These are phyloP conservation scores for Carex pumila DNA, from an alignment of 176 grass and related monocot genomes.

Conservation along the genomic window DNA sequence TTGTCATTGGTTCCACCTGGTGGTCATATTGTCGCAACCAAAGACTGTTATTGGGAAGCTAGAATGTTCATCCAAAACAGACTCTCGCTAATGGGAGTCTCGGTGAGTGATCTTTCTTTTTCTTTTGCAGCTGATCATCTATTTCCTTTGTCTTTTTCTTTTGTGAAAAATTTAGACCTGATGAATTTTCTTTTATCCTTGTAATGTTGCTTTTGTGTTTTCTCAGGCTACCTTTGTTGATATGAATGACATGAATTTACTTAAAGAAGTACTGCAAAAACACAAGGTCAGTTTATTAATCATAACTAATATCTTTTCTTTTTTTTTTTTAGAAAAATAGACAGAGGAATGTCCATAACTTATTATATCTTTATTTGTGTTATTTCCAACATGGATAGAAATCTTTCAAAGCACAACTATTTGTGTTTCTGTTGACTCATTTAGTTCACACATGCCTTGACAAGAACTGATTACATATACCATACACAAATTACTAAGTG, in stretches of 20 bases:
- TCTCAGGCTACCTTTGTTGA: conserved; percentile 72
- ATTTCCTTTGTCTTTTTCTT: background rate
- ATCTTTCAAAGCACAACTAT: too few species aligned
- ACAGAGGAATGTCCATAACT: too few species aligned
- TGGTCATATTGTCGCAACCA: conserved; percentile 82
- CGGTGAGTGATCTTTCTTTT: conserved; percentile 33
- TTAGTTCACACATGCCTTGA: background rate
- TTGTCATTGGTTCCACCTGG: conserved; percentile 68
- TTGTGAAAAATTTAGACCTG: background rate
- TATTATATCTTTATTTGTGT: too few species aligned
- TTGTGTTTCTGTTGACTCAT: too few species aligned
- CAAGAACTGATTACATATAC: background rate
- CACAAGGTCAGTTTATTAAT: background rate
- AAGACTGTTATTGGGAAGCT: conserved; percentile 84
- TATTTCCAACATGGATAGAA: too few species aligned
- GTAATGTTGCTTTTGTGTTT: background rate
- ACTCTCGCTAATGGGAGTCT: conserved; percentile 74
- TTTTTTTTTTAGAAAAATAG: too few species aligned
- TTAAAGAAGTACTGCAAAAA: conserved; percentile 49
- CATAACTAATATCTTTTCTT: background rate
- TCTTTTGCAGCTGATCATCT: background rate
- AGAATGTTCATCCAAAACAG: conserved; percentile 88
- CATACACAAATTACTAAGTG: conserved; percentile 2
- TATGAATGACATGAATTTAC: conserved; percentile 70
- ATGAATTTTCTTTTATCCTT: conserved; percentile 16